These are phyloP conservation scores for Verticillium albo-atrum DNA, from an alignment of 2,329 filamentous ascomycete species.

Conservation along the genomic window DNA sequence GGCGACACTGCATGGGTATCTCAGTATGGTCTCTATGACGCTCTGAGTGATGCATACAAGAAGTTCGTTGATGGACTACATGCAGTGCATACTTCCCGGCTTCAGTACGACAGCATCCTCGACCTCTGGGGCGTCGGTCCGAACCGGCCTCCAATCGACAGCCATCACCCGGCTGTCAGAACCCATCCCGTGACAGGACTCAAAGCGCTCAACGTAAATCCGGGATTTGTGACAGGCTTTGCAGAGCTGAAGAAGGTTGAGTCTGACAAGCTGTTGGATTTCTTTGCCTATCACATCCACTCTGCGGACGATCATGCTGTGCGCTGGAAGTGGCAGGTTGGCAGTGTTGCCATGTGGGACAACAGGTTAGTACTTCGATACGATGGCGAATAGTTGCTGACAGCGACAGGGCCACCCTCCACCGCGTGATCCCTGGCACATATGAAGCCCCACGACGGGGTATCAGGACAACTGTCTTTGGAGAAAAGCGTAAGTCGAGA, in stretches of 20 bases:
- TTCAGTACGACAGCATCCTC: constrained; percentile 42
- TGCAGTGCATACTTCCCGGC: constrained; percentile 38
- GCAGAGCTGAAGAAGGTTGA: constrained; percentile 44
- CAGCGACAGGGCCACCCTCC: constrained; percentile 25
- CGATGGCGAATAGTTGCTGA: not conserved
- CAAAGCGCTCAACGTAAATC: constrained; percentile 41
- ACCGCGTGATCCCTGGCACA: constrained; percentile 36
- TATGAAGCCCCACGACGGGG: constrained; percentile 31
- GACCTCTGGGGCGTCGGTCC: constrained; percentile 36
- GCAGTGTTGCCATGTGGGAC: constrained; percentile 47
- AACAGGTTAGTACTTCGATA: constrained; percentile 26
- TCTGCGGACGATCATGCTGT: constrained; percentile 45
- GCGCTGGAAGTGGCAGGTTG: constrained; percentile 44
- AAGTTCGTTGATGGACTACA: constrained; percentile 37
- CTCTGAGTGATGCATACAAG: constrained; percentile 36
- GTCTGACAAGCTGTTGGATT: constrained; percentile 40
- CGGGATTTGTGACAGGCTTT: constrained; percentile 41
- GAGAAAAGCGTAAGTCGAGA: constrained; percentile 34
- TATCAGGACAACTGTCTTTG: constrained; percentile 37
- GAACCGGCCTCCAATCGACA: constrained; percentile 39
- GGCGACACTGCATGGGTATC: constrained; percentile 46
- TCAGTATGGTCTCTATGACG: constrained; percentile 39
- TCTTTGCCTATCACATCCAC: constrained; percentile 41
- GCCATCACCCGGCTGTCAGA: constrained; percentile 41
- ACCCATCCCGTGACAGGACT: constrained; percentile 44